A percentile compares a stretch with the other conserved stretches of the same genome.
Evolutionary conservation across 306 rosid genomes (phyloP).

Genomic region (Quercus gilva): DNA sequence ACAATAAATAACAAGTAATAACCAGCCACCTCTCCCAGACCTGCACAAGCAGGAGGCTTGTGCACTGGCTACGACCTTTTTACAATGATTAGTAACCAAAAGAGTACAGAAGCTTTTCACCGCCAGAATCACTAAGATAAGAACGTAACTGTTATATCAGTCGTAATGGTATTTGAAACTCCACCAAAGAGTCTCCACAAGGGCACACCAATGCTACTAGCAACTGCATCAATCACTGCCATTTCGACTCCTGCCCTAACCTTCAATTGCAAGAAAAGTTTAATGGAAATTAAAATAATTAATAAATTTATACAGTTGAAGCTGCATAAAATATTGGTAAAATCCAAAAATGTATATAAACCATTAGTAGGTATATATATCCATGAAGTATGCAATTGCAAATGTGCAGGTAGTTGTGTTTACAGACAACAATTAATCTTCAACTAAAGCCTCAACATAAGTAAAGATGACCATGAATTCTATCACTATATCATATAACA

Average conservation of each 20-base stretch:
- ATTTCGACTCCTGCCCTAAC: conserved; percentile 98
- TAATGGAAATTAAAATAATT: background rate
- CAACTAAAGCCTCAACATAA: background rate
- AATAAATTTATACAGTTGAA: background rate
- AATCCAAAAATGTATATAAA: background rate
- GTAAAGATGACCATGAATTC: background rate
- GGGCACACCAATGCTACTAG: conserved; percentile 72
- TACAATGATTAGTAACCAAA: background rate
- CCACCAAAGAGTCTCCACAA: conserved; percentile 95
- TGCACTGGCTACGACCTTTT: background rate
- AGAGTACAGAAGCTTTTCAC: background rate
- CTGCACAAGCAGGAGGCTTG: too few species aligned
- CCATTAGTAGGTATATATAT: background rate
- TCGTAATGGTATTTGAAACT: conserved; percentile 69
- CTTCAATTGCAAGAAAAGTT: conserved; percentile 46
- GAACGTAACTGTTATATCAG: conserved; percentile 80
- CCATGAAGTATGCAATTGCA: too few species aligned
- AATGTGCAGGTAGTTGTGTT: background rate
- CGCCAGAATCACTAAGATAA: conserved; percentile 16
- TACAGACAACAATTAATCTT: background rate
- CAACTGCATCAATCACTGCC: conserved; percentile 90
- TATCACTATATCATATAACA: background rate
- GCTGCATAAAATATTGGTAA: background rate
- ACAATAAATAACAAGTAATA: background rate
- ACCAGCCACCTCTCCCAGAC: too few species aligned